These are phyloP conservation scores for Cystofilobasidium ferigula DNA, from an alignment of 768 basidiomycete species.

Conservation along the genomic window DNA sequence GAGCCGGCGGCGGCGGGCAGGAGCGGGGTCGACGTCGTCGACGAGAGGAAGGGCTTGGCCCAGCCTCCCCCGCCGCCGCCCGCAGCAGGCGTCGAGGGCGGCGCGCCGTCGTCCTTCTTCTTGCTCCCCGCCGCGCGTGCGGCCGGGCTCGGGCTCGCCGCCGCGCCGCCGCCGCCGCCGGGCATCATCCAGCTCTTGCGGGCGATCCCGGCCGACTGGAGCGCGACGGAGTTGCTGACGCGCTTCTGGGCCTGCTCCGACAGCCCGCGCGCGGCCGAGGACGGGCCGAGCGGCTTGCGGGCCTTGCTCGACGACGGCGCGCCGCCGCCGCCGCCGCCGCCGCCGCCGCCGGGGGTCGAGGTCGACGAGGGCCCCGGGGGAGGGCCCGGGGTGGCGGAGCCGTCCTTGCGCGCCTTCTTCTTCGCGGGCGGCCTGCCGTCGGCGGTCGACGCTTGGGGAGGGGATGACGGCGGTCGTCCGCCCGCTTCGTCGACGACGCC, in stretches of 20 bases:
- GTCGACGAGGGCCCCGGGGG: not conserved
- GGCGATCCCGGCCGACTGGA: slow-evolving; percentile 67
- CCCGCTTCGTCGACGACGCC: not conserved
- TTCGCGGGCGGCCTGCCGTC: slow-evolving; percentile 38
- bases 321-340: not conserved
- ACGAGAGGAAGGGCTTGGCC: slow-evolving; percentile 19
- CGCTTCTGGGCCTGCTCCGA: slow-evolving; percentile 83
- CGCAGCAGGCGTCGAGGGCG: slow-evolving; percentile 16
- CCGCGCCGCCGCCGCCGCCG: slow-evolving; percentile 44
- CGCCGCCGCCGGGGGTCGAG: not conserved
- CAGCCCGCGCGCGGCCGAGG: slow-evolving; percentile 73
- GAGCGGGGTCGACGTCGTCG: slow-evolving; percentile 15
- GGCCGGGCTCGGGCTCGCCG: slow-evolving; percentile 32
- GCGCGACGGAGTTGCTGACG: slow-evolving; percentile 79
- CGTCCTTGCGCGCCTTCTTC: slow-evolving; percentile 70
- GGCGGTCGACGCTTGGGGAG: not conserved
- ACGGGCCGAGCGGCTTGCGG: not conserved
- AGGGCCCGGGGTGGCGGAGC: slow-evolving; percentile 46
- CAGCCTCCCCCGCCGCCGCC: slow-evolving; percentile 15
- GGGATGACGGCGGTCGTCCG: too few species aligned
- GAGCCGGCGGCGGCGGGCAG: slow-evolving; percentile 12
- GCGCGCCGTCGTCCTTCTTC: not conserved
- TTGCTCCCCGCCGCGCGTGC: not conserved
- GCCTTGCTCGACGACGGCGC: too few species aligned
- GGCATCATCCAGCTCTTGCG: slow-evolving; percentile 76